Evolutionary conservation across 163 green algal species (phyloP).

Genomic region (Volvox carteri): DNA sequence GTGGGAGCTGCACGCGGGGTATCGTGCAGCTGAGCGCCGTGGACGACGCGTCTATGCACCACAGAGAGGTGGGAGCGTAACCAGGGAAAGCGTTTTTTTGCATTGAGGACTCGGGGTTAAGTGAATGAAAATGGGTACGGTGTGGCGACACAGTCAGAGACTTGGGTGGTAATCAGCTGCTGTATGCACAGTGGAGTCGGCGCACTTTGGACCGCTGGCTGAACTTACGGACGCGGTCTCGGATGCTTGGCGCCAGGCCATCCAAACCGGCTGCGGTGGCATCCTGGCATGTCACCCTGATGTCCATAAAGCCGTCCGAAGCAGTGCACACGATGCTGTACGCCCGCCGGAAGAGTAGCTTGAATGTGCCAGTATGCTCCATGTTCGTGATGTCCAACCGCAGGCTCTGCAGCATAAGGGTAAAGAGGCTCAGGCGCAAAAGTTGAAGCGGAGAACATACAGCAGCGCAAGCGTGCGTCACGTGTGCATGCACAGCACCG

Average conservation of each 20-base stretch:
- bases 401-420: slow-evolving; percentile 15
- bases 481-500: neutral
- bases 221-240: neutral
- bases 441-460: too few species aligned
- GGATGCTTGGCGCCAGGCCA: slow-evolving; percentile 10
- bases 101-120: too few species aligned
- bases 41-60: neutral
- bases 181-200: too few species aligned
- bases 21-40: slow-evolving; percentile 24
- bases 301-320: neutral
- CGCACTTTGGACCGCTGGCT: too few species aligned
- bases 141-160: too few species aligned
- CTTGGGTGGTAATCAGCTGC: too few species aligned
- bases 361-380: slow-evolving; percentile 29
- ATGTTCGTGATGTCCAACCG: slow-evolving; percentile 25
- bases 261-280: neutral
- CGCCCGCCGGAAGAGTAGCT: neutral
- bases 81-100: too few species aligned
- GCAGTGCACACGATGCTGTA: neutral
- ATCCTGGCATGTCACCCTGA: neutral
- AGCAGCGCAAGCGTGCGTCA: too few species aligned
- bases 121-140: too few species aligned
- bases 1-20: neutral
- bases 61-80: neutral
- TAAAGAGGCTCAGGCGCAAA: too few species aligned